Percentiles rank a stretch among this genome's conserved stretches.
Conservation (phyloP, 257 asterid species). For the Petunia axillaris region DNA sequence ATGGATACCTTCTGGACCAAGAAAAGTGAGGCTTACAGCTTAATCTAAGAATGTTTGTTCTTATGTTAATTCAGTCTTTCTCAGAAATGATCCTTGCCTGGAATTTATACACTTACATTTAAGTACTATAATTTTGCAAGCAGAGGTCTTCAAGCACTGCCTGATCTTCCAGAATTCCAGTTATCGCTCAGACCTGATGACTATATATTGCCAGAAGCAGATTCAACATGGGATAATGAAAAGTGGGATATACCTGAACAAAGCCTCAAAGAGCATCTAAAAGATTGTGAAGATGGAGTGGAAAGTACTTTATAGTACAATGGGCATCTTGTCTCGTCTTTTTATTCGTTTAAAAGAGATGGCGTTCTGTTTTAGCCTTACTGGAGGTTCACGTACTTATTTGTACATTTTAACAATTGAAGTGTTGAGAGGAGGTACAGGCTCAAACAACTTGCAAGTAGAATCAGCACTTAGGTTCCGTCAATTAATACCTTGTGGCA, state of each 20-base stretch:
- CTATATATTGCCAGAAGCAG: conserved; percentile 57
- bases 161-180: conserved; percentile 85
- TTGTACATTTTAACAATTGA: neutral
- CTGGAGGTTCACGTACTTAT: neutral
- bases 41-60: neutral
- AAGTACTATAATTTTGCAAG: neutral
- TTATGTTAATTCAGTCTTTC: neutral
- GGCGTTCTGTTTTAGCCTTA: too few species aligned
- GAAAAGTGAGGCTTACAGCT: conserved; percentile 51
- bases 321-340: neutral
- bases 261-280: conserved; percentile 54
- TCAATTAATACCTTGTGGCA: neutral
- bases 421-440: neutral
- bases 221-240: conserved; percentile 62
- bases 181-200: conserved; percentile 81
- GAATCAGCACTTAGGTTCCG: neutral
- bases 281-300: conserved; percentile 39
- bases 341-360: too few species aligned
- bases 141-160: conserved; percentile 54
- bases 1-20: conserved; percentile 66
- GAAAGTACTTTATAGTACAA: conserved; percentile 18
- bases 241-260: conserved; percentile 55
- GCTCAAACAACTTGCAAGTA: neutral
- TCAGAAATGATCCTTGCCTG: neutral
- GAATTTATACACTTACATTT: neutral